Percentiles rank a stretch among this genome's conserved stretches.
These are phyloP conservation scores for Erodium trifolium DNA, from an alignment of 441 rosid genomes.

Conservation along the genomic window DNA sequence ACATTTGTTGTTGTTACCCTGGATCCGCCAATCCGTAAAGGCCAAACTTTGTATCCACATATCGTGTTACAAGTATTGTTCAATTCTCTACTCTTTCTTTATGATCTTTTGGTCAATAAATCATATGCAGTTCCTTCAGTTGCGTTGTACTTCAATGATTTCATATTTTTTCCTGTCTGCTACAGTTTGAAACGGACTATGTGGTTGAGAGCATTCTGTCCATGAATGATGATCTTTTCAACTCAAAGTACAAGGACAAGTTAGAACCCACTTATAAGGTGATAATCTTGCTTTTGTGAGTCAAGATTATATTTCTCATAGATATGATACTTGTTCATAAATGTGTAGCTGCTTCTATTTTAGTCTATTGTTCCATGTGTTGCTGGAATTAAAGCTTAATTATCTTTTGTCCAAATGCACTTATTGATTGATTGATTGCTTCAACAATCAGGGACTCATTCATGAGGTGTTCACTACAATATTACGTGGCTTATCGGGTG, in stretches of 20 bases:
- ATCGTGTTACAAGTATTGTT: constrained; percentile 80
- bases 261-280: constrained; percentile 78
- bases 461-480: constrained; percentile 87
- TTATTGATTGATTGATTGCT: background rate
- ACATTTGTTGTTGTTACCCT: constrained; percentile 84
- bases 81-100: background rate
- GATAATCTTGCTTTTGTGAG: constrained; percentile 25
- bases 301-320: background rate
- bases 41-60: constrained; percentile 90
- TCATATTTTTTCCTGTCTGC: constrained; percentile 9
- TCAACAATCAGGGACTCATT: constrained; percentile 62
- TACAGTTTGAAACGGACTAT: constrained; percentile 74
- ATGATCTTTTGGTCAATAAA: constrained; percentile 24
- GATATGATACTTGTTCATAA: background rate
- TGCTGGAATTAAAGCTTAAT: too few relatives aligned
- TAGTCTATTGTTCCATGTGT: too few relatives aligned
- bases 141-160: constrained; percentile 6
- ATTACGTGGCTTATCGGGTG: constrained; percentile 83
- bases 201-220: constrained; percentile 51
- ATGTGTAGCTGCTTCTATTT: too few relatives aligned
- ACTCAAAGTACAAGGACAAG: constrained; percentile 82
- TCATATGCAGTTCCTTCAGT: background rate
- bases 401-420: background rate
- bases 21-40: constrained; percentile 96
- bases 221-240: constrained; percentile 67